Base-by-base conservation (phyloP, 352 stramenopile genomes). In the Achlya hypogyna region DNA sequence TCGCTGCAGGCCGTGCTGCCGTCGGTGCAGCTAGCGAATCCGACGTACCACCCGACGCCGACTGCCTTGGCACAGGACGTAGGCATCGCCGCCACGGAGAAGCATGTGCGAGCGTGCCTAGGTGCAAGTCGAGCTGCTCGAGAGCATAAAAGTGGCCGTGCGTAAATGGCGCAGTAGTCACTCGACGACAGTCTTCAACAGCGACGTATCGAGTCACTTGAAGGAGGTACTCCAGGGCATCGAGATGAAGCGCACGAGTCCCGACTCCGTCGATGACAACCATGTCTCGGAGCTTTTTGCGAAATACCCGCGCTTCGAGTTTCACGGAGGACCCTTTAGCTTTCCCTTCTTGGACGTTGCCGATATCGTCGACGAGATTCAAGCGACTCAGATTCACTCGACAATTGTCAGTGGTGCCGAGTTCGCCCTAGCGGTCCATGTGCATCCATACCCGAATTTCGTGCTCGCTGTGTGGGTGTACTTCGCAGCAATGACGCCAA, bases 391-490 rank as follows among this genome's bases (percentile, higher is more conserved):
- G 16, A 54, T 34, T 12, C 23, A 54, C 25, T 69, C 49, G n/a
- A 9, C 45, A 34, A 47, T 8, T 29, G 29, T 25, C 6, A 27
- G 25, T 65, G 90, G 88, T 22, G 87, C 96, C 32, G 88, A 98
- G 70, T 98, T 98, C 66, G 87, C 82, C 38, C 75, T 98, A 23
- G 86, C 76, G 22, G 88, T 96, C 18, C 87, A 89, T 51, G 87
- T 91, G 1, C 85, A 91, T 64, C 75, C 78, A 14, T 94, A 97
- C 63, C 79, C 88, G 10, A 91, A 92, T 70, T 82, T 83, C 51
- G 75, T 98, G 10, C 72, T 97, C 22, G 96, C 84, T 5, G 82
- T 98, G 53, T 98, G 93, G 93, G 78, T 97, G 20, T 98, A 97
- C 78, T 77, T 97, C 16, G 81, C 86, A 53, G 78, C 89, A 14